Base-by-base conservation (phyloP, 495 filamentous ascomycete genomes). In the Hypoxylon perforatum region DNA sequence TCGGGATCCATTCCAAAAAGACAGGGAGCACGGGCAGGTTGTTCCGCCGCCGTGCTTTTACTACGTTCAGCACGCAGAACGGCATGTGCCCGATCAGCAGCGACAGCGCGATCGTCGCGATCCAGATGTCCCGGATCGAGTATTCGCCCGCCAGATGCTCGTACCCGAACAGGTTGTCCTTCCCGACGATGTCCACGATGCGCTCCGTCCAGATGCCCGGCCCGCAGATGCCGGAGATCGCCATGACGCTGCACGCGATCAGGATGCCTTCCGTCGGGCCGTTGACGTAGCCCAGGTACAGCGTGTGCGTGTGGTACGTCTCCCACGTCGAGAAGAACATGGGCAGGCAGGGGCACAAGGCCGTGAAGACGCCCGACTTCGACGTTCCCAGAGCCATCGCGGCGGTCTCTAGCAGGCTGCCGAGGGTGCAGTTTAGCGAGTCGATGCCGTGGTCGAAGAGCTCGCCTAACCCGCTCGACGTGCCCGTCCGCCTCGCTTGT, bases 271-370 rank as follows among this genome's bases (percentile, higher is more conserved):
- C 95, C 23, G 94, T 99, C 3, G 95, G 95, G 0, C 96, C 96
- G 75, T 99, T 99, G 84, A 98, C 89, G 76, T 96, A 93, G 33
- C 95, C 95, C 3, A 99, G 89, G 75, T 98, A 99, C 1, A 99
- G 82, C 0, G 96, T 98, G 76, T 99, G 95, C 1, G 95, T 97
- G 77, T 99, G 95, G 76, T 97, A 99, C 2, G 95, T 99, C 76
- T 99, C 95, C 95, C 95, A 99, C 7, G 95, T 99, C 4, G 94
- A 97, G 80, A 98, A 97, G 82, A 97, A 98, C 95, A 99, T 99
- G 19, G 95, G 92, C 8, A 99, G 80, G 66, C 92, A 96, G 1
- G 95, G 96, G 53, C 93, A 86, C 36, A 98, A 78, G 11, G 94
- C 93, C 1, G 95, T 99, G 75, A 95, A 96, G 45, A 93, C 90